These are phyloP conservation scores for Sclerotinia subarctica DNA, from an alignment of 2,329 filamentous ascomycete species.

Conservation along the genomic window DNA sequence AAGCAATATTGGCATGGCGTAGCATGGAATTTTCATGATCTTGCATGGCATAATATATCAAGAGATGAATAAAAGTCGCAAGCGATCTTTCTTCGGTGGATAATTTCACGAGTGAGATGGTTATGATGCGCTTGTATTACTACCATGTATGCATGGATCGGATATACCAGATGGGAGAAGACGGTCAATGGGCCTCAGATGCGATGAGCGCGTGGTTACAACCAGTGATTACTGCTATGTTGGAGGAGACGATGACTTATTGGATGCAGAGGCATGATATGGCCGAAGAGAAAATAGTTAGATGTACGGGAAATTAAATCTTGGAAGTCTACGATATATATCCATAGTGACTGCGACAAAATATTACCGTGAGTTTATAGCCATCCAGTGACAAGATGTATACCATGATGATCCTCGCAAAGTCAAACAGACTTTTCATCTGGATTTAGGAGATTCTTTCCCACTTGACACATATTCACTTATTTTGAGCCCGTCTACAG, in stretches of 20 bases:
- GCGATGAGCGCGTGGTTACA: background rate
- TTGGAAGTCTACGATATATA: background rate
- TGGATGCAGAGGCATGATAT: background rate
- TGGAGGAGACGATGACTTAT: background rate
- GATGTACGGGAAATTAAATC: background rate
- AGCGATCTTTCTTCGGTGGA: background rate
- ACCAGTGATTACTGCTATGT: background rate
- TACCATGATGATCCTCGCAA: too few relatives aligned
- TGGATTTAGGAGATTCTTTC: too few relatives aligned
- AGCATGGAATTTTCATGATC: background rate
- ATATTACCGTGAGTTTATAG: background rate
- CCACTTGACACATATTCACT: background rate
- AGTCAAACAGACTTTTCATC: too few relatives aligned
- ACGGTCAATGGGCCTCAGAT: background rate
- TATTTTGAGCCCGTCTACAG: background rate
- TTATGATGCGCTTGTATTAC: background rate
- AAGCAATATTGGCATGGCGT: conserved; percentile 11
- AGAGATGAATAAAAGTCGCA: background rate
- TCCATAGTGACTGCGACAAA: background rate
- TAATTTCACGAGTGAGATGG: conserved; percentile 5
- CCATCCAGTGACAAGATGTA: background rate
- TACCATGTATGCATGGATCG: conserved; percentile 1
- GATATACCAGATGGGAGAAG: background rate
- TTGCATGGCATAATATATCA: background rate
- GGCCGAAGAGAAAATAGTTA: background rate